A percentile compares a stretch with the other conserved stretches of the same genome.
Evolutionary conservation across 305 asterid genomes (phyloP).

Genomic region (Solanum chacoense): DNA sequence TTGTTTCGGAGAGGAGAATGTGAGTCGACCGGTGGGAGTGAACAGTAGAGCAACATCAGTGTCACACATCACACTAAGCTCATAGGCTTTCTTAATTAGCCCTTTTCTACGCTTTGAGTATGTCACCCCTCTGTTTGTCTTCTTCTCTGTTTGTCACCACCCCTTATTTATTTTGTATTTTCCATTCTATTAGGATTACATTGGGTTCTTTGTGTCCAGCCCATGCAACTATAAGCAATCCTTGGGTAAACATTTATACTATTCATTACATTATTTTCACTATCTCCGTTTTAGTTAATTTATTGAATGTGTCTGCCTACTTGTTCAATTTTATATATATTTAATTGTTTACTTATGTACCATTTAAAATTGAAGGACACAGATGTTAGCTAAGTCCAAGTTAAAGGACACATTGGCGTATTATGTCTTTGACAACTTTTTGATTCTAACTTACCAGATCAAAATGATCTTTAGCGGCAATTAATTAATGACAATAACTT

Average conservation of each 20-base stretch:
- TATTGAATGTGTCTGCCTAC: no score
- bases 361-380: no score
- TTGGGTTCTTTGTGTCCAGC: neutral
- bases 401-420: no score
- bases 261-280: no score
- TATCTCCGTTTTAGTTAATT: no score
- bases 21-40: slow-evolving; percentile 14
- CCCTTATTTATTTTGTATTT: neutral
- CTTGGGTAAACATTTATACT: neutral
- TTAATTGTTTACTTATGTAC: no score
- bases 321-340: no score
- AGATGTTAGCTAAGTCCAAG: no score
- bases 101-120: slow-evolving; percentile 13
- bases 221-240: neutral
- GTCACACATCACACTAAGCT: slow-evolving; percentile 14
- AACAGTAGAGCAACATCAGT: slow-evolving; percentile 17
- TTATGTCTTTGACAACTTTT: no score
- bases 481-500: no score
- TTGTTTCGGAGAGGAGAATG: slow-evolving; percentile 6
- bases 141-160: neutral
- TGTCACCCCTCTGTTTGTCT: slow-evolving; percentile 12
- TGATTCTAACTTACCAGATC: no score
- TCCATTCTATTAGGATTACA: neutral
- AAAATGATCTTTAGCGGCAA: no score
- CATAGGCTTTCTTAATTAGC: slow-evolving; percentile 7